Conservation (phyloP, 169 alveolate genomes). For the Blepharisma undulans region DNA sequence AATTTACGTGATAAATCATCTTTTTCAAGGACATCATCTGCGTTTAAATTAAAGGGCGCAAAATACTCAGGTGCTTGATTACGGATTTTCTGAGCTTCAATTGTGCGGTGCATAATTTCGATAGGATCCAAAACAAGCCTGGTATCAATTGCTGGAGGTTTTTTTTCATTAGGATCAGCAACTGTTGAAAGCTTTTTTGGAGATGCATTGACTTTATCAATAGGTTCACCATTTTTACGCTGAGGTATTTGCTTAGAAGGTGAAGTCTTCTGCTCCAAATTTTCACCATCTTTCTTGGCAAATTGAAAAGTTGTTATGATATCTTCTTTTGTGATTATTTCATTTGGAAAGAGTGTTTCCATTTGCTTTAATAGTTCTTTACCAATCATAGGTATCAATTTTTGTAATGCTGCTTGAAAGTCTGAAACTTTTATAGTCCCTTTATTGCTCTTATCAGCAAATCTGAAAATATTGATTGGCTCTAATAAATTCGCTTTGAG, state of each 20-base stretch:
- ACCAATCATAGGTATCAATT: constrained; percentile 6
- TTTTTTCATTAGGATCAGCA: background rate
- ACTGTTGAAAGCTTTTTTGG: background rate
- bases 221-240: background rate
- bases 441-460: background rate
- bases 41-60: background rate
- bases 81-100: background rate
- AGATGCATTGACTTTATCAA: background rate
- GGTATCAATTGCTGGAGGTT: background rate
- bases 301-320: background rate
- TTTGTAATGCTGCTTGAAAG: background rate
- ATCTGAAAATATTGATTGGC: background rate
- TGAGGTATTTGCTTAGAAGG: background rate
- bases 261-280: background rate
- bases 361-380: background rate
- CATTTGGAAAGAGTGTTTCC: background rate
- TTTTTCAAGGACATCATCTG: background rate
- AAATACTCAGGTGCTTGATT: constrained; percentile 11
- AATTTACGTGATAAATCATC: background rate
- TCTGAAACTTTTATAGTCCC: background rate
- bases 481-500: background rate
- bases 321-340: constrained; percentile 12
- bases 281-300: background rate
- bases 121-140: background rate
- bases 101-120: background rate